Evolutionary conservation across 768 basidiomycete species (phyloP).

Genomic region (Hygrocybe coccinea): DNA sequence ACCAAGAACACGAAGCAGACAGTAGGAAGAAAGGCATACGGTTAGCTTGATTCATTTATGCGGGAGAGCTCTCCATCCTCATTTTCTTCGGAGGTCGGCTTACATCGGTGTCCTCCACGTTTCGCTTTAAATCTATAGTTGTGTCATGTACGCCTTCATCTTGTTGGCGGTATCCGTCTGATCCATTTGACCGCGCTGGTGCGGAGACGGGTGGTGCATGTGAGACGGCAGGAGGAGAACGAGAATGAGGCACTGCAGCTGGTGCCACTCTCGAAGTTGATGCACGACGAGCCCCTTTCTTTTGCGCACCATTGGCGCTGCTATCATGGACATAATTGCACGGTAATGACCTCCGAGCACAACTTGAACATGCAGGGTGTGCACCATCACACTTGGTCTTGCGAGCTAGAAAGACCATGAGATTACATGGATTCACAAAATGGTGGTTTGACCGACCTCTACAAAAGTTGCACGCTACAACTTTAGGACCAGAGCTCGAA

Average conservation of each 20-base stretch:
- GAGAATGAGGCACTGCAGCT: slow-evolving; percentile 41
- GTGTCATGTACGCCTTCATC: slow-evolving; percentile 35
- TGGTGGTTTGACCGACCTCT: slow-evolving; percentile 47
- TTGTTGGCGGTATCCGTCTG: slow-evolving; percentile 23
- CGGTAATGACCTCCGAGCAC: slow-evolving; percentile 65
- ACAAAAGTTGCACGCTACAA: slow-evolving; percentile 86
- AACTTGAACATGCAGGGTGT: slow-evolving; percentile 81
- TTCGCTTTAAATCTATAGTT: slow-evolving; percentile 57
- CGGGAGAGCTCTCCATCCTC: slow-evolving; percentile 53
- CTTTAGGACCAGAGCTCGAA: slow-evolving; percentile 73
- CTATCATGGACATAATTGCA: slow-evolving; percentile 80
- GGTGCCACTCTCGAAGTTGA: slow-evolving; percentile 46
- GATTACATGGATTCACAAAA: neutral
- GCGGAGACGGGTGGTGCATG: slow-evolving; percentile 32
- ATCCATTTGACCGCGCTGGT: slow-evolving; percentile 38
- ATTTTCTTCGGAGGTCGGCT: slow-evolving; percentile 64
- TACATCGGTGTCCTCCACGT: slow-evolving; percentile 49
- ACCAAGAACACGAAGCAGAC: slow-evolving; percentile 20
- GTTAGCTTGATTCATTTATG: slow-evolving; percentile 30
- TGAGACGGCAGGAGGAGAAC: slow-evolving; percentile 57
- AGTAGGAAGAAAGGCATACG: slow-evolving; percentile 27
- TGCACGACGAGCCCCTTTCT: slow-evolving; percentile 47
- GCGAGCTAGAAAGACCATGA: slow-evolving; percentile 49
- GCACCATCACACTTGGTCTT: slow-evolving; percentile 87
- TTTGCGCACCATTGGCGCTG: slow-evolving; percentile 32